Evolutionary conservation across 192 early-diverging fungal species (phyloP), one percentile per base, ranked within the genome.

Genomic region (Entomortierella lignicola): DNA sequence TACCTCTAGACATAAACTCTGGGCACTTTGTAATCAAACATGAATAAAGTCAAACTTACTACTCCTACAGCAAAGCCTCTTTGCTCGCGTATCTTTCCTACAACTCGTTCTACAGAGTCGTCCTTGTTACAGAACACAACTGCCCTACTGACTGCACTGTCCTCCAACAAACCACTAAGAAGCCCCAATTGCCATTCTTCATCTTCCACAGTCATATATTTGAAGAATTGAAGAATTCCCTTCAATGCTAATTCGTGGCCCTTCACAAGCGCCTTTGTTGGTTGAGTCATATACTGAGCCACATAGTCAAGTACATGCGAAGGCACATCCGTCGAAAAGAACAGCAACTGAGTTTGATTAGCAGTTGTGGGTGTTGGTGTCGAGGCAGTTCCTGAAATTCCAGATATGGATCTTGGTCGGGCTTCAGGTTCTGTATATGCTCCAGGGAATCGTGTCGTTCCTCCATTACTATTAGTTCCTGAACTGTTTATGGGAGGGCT

Each of bases 151-250:
- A 68, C 75, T 13, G 62, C 75, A 66, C 75, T 79, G 25, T 79
- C 75, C 30, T 79, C 75, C 34, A 79, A 53, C 13, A 70, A 20
- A 11, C 70, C 75, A 26, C 61, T 70, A 4, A 79, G 62, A 8
- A 60, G 39, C 29, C 65, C 66, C n/a, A 70, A 42, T 11, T 68
- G 66, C 75, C 75, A 79, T 17, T 66, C 67, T 23, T 69, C 75
- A 31, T 79, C 68, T 12, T 79, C 75, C 12, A 69, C 57, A 2
- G 75, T 70, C 61, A 79, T 58, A 57, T 79, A 79, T 43, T 79
- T 79, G 63, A 79, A 79, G 20, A 70, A 79, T 30, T 79, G 75
- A 30, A 79, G 31, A 21, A 70, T 79, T 5, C 75, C 75, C 50
- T 79, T 79, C 32, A 79, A 37, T 0, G 75, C 67, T 60, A 70